Base-by-base conservation (phyloP, 78 protist species). In the Cyanophora paradoxa region DNA sequence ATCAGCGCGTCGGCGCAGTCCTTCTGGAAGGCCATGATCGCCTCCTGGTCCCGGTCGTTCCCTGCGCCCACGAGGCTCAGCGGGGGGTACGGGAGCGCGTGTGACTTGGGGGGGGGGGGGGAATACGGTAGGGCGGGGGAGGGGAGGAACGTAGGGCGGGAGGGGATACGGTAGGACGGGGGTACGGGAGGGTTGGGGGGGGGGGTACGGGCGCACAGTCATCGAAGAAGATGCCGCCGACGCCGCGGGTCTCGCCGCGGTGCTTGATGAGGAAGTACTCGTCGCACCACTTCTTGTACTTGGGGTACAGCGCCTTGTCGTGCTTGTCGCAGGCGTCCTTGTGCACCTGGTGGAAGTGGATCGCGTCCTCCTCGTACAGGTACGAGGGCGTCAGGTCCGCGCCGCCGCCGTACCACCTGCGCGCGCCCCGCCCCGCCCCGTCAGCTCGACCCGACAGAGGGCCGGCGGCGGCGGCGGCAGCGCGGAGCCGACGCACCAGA, bases 151-250 rank as follows among this genome's bases (percentile, higher is more conserved):
- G n/a, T n/a, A n/a, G n/a, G n/a, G n/a, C n/a, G n/a, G n/a, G n/a
- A n/a, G n/a, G n/a, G n/a, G n/a, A n/a, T n/a, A n/a, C n/a, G n/a
- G n/a, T 24, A 19, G 54, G 28, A 24, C 3, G 54, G 54, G 54
- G 10, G 54, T 16, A 5, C 3, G 10, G 54, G 54, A 8, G n/a
- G n/a, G 54, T 40, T 65, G 4, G 6, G 13, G 19, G 37, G 71
- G 0, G 82, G 70, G 13, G 57, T 70, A 2, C 71, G 24, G 48
- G 68, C 82, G 68, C 59, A 56, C 22, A 39, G 69, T 78, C 82
- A 52, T 78, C 82, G 61, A 78, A 78, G 75, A 78, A 78, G 62
- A 78, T 67, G 70, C 82, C 82, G 50, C 81, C 82, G 50, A 78
- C 63, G 22, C 82, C 82, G 16, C 82, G 75, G 24, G 66, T 62